Base-by-base conservation (phyloP, 805 yeast genomes). In the Candida tallmaniae region DNA sequence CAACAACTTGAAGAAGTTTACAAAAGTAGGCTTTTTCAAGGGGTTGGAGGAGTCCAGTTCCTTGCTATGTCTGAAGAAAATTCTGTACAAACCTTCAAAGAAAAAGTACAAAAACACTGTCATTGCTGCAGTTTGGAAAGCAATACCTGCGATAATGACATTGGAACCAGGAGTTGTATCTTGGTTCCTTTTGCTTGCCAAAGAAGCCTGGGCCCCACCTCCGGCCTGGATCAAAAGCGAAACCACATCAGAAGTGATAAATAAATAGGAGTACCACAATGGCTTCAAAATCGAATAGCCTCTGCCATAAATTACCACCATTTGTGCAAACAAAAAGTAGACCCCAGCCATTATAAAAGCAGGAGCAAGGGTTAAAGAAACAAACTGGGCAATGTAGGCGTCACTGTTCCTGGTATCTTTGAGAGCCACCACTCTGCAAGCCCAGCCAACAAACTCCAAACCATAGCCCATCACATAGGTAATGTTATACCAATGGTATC, bases 281-380 rank as follows among this genome's bases (percentile, higher is more conserved):
- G 72, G 72, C 38, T 57, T 59, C 39, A 64, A 50, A 2, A 60
- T 45, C 14, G 68, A 59, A 41, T 55, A 65, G 23, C 54, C 49
- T 29, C 65, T 41, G 6, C 70, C 70, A 34, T 62, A 61, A 13
- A 60, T 47, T 10, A 60, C 63, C 30, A 64, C 68, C 37, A 58
- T 32, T 37, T 63, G 70, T 2, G 69, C 70, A 42, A 65, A 62
- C 5, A 64, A 27, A 39, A 58, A 61, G 42, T 65, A 65, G 12
- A 65, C 45, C 1, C 70, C 72, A 2, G 56, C 72, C 72, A 65
- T 65, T 12, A 64, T 49, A 35, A 65, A 63, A 2, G 69, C 70
- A 3, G 70, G 70, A 2, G 67, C 58, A 19, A 65, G 51, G 2
- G 70, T 63, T 41, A 65, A 52, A 2, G 57, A 36, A 12, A 62